These are phyloP conservation scores for Malassezia equina DNA, from an alignment of 1,284 basidiomycete genomes.

Conservation along the genomic window DNA sequence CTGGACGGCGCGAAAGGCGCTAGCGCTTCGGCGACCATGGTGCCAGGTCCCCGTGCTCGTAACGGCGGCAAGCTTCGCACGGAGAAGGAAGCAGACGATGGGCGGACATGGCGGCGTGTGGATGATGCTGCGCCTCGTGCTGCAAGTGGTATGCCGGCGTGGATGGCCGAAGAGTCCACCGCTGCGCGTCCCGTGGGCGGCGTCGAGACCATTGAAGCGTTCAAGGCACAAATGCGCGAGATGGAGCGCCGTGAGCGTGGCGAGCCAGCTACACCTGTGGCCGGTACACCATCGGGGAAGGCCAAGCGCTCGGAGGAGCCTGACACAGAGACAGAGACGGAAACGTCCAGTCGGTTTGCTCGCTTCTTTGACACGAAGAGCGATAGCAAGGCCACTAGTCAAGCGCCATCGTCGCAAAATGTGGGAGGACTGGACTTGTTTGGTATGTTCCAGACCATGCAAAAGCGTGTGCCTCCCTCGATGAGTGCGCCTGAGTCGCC, in stretches of 20 bases:
- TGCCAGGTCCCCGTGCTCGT: neutral
- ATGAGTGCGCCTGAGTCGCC: neutral
- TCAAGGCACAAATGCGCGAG: conserved; percentile 77
- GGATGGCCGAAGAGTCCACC: conserved; percentile 75
- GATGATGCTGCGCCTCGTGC: neutral
- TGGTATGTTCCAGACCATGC: conserved; percentile 8
- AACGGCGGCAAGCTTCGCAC: neutral
- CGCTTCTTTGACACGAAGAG: conserved; percentile 40
- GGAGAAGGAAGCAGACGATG: neutral
- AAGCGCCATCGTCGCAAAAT: conserved; percentile 1
- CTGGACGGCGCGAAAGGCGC: neutral
- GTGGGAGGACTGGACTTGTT: conserved; percentile 2
- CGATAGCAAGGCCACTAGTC: conserved; percentile 2
- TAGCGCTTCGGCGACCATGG: neutral
- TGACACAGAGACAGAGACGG: conserved; percentile 25
- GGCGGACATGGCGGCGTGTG: neutral
- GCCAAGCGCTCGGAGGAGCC: conserved; percentile 13
- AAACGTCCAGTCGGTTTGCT: conserved; percentile 45
- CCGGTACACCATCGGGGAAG: conserved; percentile 19
- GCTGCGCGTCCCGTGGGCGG: conserved; percentile 10
- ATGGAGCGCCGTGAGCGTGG: conserved; percentile 57
- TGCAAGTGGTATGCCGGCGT: conserved; percentile 59
- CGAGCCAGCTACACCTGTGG: conserved; percentile 7
- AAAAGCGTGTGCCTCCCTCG: conserved; percentile 11
- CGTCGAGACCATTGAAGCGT: conserved; percentile 70